Evolutionary conservation across 2,329 filamentous ascomycete genomes (phyloP), one percentile per base, ranked within the genome.

Genomic region (Thielaviopsis ethacetica): DNA sequence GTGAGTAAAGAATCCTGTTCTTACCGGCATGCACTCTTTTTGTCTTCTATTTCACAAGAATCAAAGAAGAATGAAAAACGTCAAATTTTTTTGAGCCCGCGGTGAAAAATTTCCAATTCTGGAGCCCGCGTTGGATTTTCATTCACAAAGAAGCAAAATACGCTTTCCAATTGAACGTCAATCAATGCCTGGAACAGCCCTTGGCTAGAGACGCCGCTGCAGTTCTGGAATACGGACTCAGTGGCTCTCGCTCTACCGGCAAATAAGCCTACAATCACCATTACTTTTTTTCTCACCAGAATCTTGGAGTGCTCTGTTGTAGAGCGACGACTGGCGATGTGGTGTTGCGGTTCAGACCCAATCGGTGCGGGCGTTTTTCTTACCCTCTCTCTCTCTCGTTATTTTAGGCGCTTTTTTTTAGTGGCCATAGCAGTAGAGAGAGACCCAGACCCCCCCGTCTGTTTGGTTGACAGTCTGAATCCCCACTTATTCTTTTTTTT

Each of bases 1-100:
- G 74, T 76, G 66, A 75, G 74, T 73, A 57, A 53, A 57, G 54
- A 61, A 58, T 61, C 59, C 56, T 53, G 56, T 58, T 44, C 53
- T 44, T 55, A n/a, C 38, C 52, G 52, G 53, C 59, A 58, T 58
- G 55, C 34, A 57, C 52, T 30, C 58, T 24, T 24, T 38, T 49
- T 52, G 34, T 41, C 30, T 34, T 53, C 15, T 9, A 19, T 30
- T 30, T 19, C 30, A 53, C 17, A 30, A 19, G 30, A 22, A 26
- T 7, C 24, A 7, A 53, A 53, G 17, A 34, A 27, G 13, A 27
- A 27, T 53, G 50, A 24, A 27, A 26, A 30, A 53, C 24, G n/a
- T 30, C 22, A 34, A 34, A 53, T 3, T 15, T 19, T 15, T 19
- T 30, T 34, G 17, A 17, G 24, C 24, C 22, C 24, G 52, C 52